Evolutionary conservation across 148 eudicot species (phyloP).

Genomic region (Rhododendron simsii): DNA sequence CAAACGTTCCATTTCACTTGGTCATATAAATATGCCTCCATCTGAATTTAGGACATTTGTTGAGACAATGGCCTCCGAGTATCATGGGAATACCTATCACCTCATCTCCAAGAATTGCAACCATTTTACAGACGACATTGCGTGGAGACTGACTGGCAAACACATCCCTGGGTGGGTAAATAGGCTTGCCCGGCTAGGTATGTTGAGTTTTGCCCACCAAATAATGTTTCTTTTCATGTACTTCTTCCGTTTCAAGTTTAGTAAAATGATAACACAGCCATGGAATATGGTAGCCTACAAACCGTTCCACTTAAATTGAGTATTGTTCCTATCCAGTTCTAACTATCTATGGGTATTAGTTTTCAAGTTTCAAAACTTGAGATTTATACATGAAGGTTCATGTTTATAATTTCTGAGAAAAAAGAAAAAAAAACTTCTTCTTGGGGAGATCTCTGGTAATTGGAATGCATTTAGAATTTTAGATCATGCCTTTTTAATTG

Average conservation of each 20-base stretch:
- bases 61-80: constrained; percentile 60
- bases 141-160: constrained; percentile 54
- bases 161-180: constrained; percentile 79
- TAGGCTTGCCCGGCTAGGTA: constrained; percentile 71
- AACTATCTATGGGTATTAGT: not conserved
- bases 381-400: not conserved
- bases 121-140: constrained; percentile 69
- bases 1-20: constrained; percentile 55
- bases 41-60: constrained; percentile 54
- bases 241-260: not conserved
- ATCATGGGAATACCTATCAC: constrained; percentile 79
- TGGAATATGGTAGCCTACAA: not conserved
- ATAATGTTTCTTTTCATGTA: not conserved
- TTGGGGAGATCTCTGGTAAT: not conserved
- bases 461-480: not conserved
- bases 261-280: not conserved
- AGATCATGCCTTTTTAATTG: not conserved
- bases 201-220: not conserved
- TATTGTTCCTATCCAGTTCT: not conserved
- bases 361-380: not conserved
- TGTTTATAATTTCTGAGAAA: not conserved
- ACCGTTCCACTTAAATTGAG: not conserved
- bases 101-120: constrained; percentile 81
- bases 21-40: constrained; percentile 46
- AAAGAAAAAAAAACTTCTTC: not conserved